A percentile compares a stretch with the other conserved stretches of the same genome.
These are phyloP conservation scores for Blastobotrys capitulatus DNA, from an alignment of 1,139 yeast genomes.

Conservation along the genomic window DNA sequence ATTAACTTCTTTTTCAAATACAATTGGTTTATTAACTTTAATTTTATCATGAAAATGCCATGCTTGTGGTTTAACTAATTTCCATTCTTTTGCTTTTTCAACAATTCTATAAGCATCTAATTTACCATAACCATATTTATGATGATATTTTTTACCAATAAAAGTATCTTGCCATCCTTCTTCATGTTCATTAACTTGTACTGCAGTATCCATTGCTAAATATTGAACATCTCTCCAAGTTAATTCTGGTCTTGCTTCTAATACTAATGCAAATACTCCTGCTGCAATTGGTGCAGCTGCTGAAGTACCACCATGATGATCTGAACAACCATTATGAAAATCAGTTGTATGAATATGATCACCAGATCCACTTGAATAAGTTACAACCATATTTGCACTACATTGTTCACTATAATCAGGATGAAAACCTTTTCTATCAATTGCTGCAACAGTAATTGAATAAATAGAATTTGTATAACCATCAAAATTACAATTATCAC, in stretches of 20 bases:
- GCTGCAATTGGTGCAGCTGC: conserved; percentile 99
- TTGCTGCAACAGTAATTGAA: conserved; percentile 92
- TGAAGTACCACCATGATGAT: conserved; percentile 89
- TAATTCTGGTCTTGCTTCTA: conserved; percentile 75
- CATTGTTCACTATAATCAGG: conserved; percentile 91
- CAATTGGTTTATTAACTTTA: conserved; percentile 28
- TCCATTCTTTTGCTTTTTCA: conserved; percentile 70
- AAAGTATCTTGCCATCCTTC: conserved; percentile 60
- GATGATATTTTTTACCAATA: conserved; percentile 65
- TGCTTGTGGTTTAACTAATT: conserved; percentile 82
- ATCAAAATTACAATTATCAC: conserved; percentile 93
- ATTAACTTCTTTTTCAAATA: conserved; percentile 28
- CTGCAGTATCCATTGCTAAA: conserved; percentile 66
- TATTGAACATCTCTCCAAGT: conserved; percentile 98
- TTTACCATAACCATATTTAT: conserved; percentile 89
- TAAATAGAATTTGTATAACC: conserved; percentile 96
- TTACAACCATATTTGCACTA: conserved; percentile 93
- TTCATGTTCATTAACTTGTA: conserved; percentile 59
- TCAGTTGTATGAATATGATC: conserved; percentile 93
- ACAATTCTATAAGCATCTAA: conserved; percentile 79
- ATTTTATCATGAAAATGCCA: conserved; percentile 58
- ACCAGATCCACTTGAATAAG: conserved; percentile 87
- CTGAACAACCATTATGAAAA: conserved; percentile 60
- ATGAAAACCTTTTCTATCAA: conserved; percentile 78
- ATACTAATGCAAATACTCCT: conserved; percentile 78